Conservation (phyloP, 345 rosid genomes). For the Eucalyptus regnans region DNA sequence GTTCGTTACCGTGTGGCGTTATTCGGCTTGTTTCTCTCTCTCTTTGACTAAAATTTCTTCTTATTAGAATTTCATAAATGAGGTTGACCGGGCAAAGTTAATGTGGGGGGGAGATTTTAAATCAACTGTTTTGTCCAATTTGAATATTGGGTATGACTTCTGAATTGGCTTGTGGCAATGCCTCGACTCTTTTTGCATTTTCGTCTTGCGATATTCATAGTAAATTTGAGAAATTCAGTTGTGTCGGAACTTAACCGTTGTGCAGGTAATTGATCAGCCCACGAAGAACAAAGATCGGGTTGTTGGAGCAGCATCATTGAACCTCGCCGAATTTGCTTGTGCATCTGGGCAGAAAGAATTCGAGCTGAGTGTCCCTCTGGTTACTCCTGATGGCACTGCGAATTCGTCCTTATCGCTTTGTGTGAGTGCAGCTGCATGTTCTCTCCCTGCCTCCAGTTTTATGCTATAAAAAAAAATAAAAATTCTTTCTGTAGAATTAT, state of each 20-base stretch:
- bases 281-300: conserved; percentile 32
- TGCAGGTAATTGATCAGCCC: conserved; percentile 13
- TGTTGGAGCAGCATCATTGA: conserved; percentile 42
- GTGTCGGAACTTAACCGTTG: neutral
- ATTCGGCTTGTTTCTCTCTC: neutral
- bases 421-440: conserved; percentile 24
- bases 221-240: neutral
- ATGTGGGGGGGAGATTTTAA: neutral
- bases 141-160: neutral
- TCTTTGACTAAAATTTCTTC: neutral
- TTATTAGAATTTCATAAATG: neutral
- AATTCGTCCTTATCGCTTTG: conserved; percentile 38
- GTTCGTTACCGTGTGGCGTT: neutral
- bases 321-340: conserved; percentile 62
- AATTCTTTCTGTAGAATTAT: neutral
- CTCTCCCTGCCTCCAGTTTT: neutral
- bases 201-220: neutral
- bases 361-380: conserved; percentile 42
- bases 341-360: conserved; percentile 31
- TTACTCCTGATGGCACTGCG: conserved; percentile 11
- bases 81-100: neutral
- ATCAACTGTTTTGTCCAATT: neutral
- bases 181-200: neutral
- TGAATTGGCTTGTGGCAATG: neutral
- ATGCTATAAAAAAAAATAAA: neutral